Percentiles rank a stretch among this genome's conserved stretches.
Conservation (phyloP, 495 filamentous ascomycete genomes). For the Achaetomiella virescens region DNA sequence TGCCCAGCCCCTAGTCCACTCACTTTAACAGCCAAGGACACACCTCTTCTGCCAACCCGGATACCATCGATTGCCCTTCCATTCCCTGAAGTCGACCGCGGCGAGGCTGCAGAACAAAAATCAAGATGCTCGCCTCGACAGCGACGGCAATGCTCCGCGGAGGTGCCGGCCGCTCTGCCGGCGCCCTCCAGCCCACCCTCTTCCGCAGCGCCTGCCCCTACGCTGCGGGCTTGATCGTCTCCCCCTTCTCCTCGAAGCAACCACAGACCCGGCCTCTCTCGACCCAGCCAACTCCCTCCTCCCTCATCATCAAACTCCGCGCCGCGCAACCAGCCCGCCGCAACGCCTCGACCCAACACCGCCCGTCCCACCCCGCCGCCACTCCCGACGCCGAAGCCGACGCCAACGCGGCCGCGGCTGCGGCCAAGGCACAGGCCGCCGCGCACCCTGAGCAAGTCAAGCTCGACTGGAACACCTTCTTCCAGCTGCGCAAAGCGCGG, state of each 20-base stretch:
- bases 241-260: slow-evolving; percentile 17
- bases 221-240: slow-evolving; percentile 16
- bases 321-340: slow-evolving; percentile 9
- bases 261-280: slow-evolving; percentile 14
- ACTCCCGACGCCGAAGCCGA: slow-evolving; percentile 19
- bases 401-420: slow-evolving; percentile 20
- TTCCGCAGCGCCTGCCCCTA: slow-evolving; percentile 28
- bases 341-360: slow-evolving; percentile 7
- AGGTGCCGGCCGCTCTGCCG: slow-evolving; percentile 24
- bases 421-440: slow-evolving; percentile 18
- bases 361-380: slow-evolving; percentile 10
- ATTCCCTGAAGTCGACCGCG: background rate
- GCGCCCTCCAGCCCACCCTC: slow-evolving; percentile 23
- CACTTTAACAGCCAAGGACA: background rate
- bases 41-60: background rate
- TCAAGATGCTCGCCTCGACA: slow-evolving; percentile 27
- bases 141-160: slow-evolving; percentile 31
- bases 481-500: slow-evolving; percentile 77
- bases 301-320: slow-evolving; percentile 11
- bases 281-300: slow-evolving; percentile 10
- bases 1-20: slow-evolving; percentile 11
- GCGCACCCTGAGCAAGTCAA: slow-evolving; percentile 23
- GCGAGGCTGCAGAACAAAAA: background rate
- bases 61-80: background rate
- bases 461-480: slow-evolving; percentile 91